A percentile compares a stretch with the other conserved stretches of the same genome.
These are phyloP conservation scores for Glycyrrhiza uralensis DNA, from an alignment of 306 rosid species.

Conservation along the genomic window DNA sequence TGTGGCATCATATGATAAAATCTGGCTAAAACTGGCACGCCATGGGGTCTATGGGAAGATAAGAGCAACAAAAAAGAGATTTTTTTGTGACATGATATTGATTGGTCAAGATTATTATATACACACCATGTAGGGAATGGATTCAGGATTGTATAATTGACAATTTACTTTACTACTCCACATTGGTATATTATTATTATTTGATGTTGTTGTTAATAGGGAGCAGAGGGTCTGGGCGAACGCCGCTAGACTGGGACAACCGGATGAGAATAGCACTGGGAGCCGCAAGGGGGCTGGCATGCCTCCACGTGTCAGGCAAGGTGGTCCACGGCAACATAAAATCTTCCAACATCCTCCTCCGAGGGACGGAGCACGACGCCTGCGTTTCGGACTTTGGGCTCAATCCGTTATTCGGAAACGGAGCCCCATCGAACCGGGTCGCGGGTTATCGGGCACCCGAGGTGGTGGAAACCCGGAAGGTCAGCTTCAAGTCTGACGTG, in stretches of 20 bases:
- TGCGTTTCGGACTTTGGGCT: slow-evolving; percentile 78
- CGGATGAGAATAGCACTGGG: slow-evolving; percentile 76
- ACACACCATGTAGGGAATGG: background rate
- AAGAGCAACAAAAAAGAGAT: background rate
- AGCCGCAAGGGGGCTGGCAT: slow-evolving; percentile 68
- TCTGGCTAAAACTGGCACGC: background rate
- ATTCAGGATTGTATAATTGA: background rate
- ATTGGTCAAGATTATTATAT: background rate
- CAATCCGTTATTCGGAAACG: slow-evolving; percentile 60
- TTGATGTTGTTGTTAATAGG: slow-evolving; percentile 49
- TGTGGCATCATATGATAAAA: background rate
- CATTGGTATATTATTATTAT: too few relatives aligned
- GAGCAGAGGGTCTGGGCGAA: slow-evolving; percentile 93
- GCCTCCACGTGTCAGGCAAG: slow-evolving; percentile 82
- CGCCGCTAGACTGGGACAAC: slow-evolving; percentile 94
- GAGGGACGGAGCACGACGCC: slow-evolving; percentile 56
- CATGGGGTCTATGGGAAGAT: background rate
- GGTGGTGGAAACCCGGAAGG: slow-evolving; percentile 69
- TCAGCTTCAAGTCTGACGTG: slow-evolving; percentile 83
- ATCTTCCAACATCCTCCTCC: slow-evolving; percentile 86
- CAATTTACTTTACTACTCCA: background rate
- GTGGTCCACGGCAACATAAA: slow-evolving; percentile 90
- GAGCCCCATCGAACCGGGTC: slow-evolving; percentile 67
- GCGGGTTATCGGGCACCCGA: slow-evolving; percentile 97
- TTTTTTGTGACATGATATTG: slow-evolving; percentile 10